Evolutionary conservation across 345 rosid genomes (phyloP), one percentile per base, ranked within the genome.

Genomic region (Rhodamnia rubescens): DNA sequence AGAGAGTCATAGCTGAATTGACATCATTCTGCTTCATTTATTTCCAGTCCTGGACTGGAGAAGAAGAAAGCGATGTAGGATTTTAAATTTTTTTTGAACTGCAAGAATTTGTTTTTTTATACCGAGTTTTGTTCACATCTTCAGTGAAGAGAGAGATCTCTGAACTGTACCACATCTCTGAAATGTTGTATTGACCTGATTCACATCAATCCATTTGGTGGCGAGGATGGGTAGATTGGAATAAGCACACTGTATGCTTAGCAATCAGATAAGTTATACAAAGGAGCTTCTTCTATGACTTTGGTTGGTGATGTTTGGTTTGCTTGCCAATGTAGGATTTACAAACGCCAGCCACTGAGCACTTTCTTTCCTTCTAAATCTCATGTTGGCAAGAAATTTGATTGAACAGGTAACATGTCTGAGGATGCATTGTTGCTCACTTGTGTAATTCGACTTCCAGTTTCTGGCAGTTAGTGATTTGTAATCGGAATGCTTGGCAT

Each of bases 1-100:
- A 0, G 98, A 97, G 8, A 88, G 96, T 40, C 96, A 93, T 88
- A 91, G 86, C 74, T 97, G 92, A 96, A 59, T 47, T 55, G 86
- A 78, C 42, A 26, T 22, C 36, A 61, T 59, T 84, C 85, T 82
- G 61, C 56, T 53, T 82, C 61, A 53, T 82, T 53, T 32, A 52
- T 36, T 11, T 82, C n/a, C 13, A 3, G 57, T n/a, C n/a, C 49
- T 51, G 56, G 80, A 69, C 80, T 36, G 36, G 47, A 36, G 80
- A 69, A 69, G 18, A 69, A 36, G 80, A 82, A 16, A 47, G 58
- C 53, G 49, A 82, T 82, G 56, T 82, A 20, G 49, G 59, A 53
- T 29, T 27, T 36, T 18, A 69, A 69, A 36, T 36, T 36, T 36
- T 4, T 69, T 36, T 69, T 69, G 40, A 36, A 36, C 47, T 20